A percentile compares a stretch with the other conserved stretches of the same genome.
phyloP scores from a whole-genome alignment of 2,329 filamentous ascomycete genomes.

The Fusarium sp. region DNA sequence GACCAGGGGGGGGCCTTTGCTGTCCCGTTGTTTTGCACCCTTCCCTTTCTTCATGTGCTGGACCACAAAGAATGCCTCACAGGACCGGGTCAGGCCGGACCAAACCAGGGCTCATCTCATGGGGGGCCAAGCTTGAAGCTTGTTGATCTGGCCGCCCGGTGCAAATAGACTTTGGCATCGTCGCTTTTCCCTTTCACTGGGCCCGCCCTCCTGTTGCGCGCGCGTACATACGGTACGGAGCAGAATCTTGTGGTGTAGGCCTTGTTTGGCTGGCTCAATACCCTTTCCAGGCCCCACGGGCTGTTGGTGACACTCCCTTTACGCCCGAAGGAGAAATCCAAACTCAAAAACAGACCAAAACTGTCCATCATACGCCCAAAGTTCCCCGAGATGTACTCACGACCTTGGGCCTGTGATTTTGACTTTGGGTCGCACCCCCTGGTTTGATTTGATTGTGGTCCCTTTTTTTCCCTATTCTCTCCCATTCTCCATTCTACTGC shows the following conservation, averaged over 20 bases:
- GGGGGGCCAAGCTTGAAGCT: constrained; percentile 28
- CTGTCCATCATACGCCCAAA: constrained; percentile 25
- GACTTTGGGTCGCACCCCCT: not conserved
- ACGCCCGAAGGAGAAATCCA: constrained; percentile 29
- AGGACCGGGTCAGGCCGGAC: constrained; percentile 33
- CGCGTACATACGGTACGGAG: constrained; percentile 18
- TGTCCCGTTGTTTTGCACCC: constrained; percentile 16
- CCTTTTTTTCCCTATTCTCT: constrained; percentile 9
- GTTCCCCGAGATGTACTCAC: constrained; percentile 19
- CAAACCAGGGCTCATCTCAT: constrained; percentile 26
- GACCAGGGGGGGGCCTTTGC: not conserved
- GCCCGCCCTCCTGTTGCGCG: constrained; percentile 14
- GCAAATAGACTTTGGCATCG: constrained; percentile 45
- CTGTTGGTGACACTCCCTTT: constrained; percentile 23
- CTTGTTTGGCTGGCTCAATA: constrained; percentile 23
- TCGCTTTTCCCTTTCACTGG: constrained; percentile 20
- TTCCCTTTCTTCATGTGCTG: not conserved
- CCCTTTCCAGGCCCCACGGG: constrained; percentile 22
- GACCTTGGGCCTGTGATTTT: constrained; percentile 9
- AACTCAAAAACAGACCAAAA: constrained; percentile 35
- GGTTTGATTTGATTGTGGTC: constrained; percentile 25
- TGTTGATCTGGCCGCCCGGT: constrained; percentile 33
- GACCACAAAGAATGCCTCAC: not conserved
- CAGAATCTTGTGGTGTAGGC: constrained; percentile 26
- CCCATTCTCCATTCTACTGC: not conserved